Base-by-base conservation (phyloP, 176 grass and related monocot species). In the Echinochloa phyllopogon region DNA sequence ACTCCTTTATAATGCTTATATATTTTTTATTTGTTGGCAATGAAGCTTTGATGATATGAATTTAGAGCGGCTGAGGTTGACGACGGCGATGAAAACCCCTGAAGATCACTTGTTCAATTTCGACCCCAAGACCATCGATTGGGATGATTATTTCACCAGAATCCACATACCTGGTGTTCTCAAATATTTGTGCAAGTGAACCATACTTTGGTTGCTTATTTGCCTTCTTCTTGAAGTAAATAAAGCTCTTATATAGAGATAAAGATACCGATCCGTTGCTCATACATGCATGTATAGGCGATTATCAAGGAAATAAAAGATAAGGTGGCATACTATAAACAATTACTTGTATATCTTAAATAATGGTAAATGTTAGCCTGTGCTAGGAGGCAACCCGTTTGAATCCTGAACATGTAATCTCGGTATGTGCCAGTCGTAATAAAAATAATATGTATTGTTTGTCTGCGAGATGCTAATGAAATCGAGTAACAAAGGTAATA, bases 11-110 rank as follows among this genome's bases (percentile, higher is more conserved):
- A 56, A 56, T 41, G 17, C 7, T 67, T 17, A 17, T 7, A 14
- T 56, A 64, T 60, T 1, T 49, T 21, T 49, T 33, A 3, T 61
- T 75, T 6, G 1, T 15, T 40, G 37, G 27, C 62, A 23, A 49
- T 71, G 18, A 80, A 91, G 89, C 63, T 91, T 87, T 21, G 89
- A 91, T 24, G 89, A 91, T 76, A 85, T 84, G 10, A 91, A 91
- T 85, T 8, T 76, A 76, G 81, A 87, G 77, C 64, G 85, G 43
- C 43, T 91, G 47, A 84, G 89, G 76, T 23, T 80, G 81, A 61
- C 12, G 2, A 76, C 84, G 89, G 20, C 15, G 10, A 75, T 36
- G 43, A 79, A 60, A 18, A 84, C 52, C 16, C 13, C 69, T 2
- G 43, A 80, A 16, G 69, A 76, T 16, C 10, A 67, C 3, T 10